These are phyloP conservation scores for Streptanthus diversifolius DNA, from an alignment of 345 rosid species.

Conservation along the genomic window DNA sequence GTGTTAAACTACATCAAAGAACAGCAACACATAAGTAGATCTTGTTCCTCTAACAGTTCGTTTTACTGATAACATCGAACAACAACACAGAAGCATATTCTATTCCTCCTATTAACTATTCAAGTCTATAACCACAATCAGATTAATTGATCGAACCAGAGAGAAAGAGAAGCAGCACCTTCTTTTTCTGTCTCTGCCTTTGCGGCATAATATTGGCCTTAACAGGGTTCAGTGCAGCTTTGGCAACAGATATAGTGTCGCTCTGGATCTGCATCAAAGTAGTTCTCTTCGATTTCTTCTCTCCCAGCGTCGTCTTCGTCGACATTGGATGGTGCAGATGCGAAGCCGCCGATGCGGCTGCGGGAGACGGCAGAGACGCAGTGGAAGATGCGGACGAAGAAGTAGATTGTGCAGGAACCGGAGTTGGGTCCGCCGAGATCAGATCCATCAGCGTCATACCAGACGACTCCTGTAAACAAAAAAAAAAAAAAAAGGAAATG, in stretches of 20 bases:
- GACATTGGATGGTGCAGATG: conserved; percentile 38
- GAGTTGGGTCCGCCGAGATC: conserved; percentile 83
- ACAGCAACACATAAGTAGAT: neutral
- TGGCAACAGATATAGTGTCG: conserved; percentile 90
- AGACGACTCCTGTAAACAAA: conserved; percentile 57
- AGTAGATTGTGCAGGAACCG: conserved; percentile 42
- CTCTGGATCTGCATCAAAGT: conserved; percentile 86
- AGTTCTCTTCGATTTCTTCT: conserved; percentile 78
- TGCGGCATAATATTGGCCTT: conserved; percentile 70
- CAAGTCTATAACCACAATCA: neutral
- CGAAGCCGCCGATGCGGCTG: conserved; percentile 25
- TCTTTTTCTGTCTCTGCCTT: conserved; percentile 63
- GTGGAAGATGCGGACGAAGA: conserved; percentile 39
- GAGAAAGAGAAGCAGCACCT: conserved; percentile 37
- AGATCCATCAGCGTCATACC: conserved; percentile 98
- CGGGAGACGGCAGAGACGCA: conserved; percentile 23
- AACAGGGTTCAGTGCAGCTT: conserved; percentile 72
- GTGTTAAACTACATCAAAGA: neutral
- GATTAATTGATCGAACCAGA: neutral
- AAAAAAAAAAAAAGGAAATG: neutral
- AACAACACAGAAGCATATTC: neutral
- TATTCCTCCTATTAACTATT: neutral
- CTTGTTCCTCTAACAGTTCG: neutral
- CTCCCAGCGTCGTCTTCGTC: conserved; percentile 59
- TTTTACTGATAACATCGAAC: neutral